These are phyloP conservation scores for Toxicodendron radicans DNA, from an alignment of 345 rosid species.

Conservation along the genomic window DNA sequence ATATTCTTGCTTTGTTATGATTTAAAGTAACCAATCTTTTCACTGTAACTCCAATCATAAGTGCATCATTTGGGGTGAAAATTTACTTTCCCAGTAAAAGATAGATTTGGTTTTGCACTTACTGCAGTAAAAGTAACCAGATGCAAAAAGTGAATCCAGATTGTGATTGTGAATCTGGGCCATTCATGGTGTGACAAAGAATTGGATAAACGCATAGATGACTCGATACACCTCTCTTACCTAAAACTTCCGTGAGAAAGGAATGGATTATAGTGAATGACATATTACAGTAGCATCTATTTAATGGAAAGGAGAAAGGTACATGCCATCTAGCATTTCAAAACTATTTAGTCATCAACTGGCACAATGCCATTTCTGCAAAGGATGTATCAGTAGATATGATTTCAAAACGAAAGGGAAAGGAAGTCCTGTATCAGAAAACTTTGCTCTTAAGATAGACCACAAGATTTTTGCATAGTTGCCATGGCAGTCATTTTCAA, in stretches of 20 bases:
- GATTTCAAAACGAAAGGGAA: not conserved
- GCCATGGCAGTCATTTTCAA: slow-evolving; percentile 27
- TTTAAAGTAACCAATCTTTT: slow-evolving; percentile 4
- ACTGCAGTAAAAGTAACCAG: slow-evolving; percentile 7
- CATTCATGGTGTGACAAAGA: not conserved
- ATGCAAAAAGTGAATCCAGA: not conserved
- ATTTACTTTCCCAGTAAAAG: slow-evolving; percentile 4
- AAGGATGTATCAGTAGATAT: not conserved
- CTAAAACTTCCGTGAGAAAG: too few species aligned
- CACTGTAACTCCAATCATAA: slow-evolving; percentile 10
- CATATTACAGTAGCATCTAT: slow-evolving; percentile 24
- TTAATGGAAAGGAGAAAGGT: not conserved
- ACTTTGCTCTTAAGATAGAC: slow-evolving; percentile 1
- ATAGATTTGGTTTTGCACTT: slow-evolving; percentile 1
- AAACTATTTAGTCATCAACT: slow-evolving; percentile 3
- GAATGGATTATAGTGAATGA: slow-evolving; percentile 11
- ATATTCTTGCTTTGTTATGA: slow-evolving; percentile 17
- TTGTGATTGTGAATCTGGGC: not conserved
- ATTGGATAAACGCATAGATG: too few species aligned
- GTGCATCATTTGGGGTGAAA: slow-evolving; percentile 9
- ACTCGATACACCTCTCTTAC: too few species aligned
- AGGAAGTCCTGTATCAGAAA: not conserved
- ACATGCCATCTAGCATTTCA: not conserved
- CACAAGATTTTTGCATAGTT: not conserved
- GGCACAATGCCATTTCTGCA: not conserved